Base-by-base conservation (phyloP, 192 early-diverging fungal species). In the Coemansia sp. region DNA sequence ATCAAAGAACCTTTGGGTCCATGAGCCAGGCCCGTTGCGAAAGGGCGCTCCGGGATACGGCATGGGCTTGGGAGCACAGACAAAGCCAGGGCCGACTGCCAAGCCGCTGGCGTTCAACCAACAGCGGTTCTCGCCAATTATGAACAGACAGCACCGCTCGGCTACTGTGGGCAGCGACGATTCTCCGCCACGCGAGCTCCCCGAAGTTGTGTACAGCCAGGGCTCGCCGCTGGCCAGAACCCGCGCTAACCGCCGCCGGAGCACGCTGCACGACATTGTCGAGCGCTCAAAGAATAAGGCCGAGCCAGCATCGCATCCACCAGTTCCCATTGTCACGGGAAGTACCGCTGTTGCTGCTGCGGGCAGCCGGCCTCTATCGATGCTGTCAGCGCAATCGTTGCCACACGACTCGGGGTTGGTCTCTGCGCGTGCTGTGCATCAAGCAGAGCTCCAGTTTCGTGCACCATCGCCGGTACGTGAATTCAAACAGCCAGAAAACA, bases 131-230 rank as follows among this genome's bases (percentile, higher is more conserved):
- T 71, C 77, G 8, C 77, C 77, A 6, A 71, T 63, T 17, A 80
- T 80, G 77, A 80, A 80, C 64, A 68, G 77, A 9, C 72, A 74
- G 57, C 60, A 68, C 43, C 77, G 77, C 54, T 71, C 77, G 23
- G 65, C 68, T 4, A 74, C 77, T 0, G 62, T 80, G 41, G 77
- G 72, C 54, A 65, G 73, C 52, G 69, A 75, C 48, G 71, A 51
- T 22, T 19, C 37, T 11, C 38, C 57, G 35, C 31, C 69, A 35
- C 66, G 54, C 26, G 78, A 66, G 29, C 51, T 75, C 11, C 78
- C 72, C 4, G 69, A 68, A 23, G 61, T 37, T 0, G 69, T 57
- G 10, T 81, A 63, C 43, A 31, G 61, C 26, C 63, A 31, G 14
- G 66, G 65, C 31, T 67, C 72, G 23, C 72, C 72, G 41, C 69